phyloP scores from a whole-genome alignment of 768 basidiomycete species.

The Cytidiella melzeri region DNA sequence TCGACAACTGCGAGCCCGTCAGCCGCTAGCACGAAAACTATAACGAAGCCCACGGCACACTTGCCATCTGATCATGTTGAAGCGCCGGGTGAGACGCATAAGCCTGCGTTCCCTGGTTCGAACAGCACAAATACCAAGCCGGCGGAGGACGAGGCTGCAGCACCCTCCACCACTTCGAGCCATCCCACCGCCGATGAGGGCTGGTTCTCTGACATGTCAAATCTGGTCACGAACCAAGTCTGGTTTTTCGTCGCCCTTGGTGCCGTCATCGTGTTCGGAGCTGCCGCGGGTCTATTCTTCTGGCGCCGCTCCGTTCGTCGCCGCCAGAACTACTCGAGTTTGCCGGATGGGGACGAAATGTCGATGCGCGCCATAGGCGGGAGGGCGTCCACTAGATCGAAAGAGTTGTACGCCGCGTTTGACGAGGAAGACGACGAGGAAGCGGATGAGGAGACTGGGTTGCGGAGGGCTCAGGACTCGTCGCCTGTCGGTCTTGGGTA shows the following conservation, averaged over 20 bases:
- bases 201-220: slow-evolving; percentile 77
- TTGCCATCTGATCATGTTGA: slow-evolving; percentile 84
- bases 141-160: slow-evolving; percentile 14
- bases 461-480: slow-evolving; percentile 37
- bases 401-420: slow-evolving; percentile 96
- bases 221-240: slow-evolving; percentile 65
- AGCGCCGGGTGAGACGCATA: slow-evolving; percentile 73
- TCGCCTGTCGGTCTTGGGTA: slow-evolving; percentile 28
- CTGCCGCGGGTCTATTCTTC: slow-evolving; percentile 70
- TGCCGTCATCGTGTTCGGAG: slow-evolving; percentile 70
- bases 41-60: slow-evolving; percentile 80
- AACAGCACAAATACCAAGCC: slow-evolving; percentile 9
- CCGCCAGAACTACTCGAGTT: slow-evolving; percentile 46
- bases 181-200: slow-evolving; percentile 69
- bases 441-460: slow-evolving; percentile 63
- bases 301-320: slow-evolving; percentile 54
- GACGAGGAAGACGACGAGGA: slow-evolving; percentile 78
- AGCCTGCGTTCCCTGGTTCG: slow-evolving; percentile 55
- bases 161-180: slow-evolving; percentile 19
- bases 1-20: slow-evolving; percentile 31
- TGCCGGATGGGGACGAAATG: slow-evolving; percentile 62
- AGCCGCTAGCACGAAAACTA: slow-evolving; percentile 47
- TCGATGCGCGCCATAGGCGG: slow-evolving; percentile 66
- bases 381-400: slow-evolving; percentile 46
- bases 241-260: slow-evolving; percentile 91